These are phyloP conservation scores for Lactuca sativa DNA, from an alignment of 129 eudicot species.

Conservation along the genomic window DNA sequence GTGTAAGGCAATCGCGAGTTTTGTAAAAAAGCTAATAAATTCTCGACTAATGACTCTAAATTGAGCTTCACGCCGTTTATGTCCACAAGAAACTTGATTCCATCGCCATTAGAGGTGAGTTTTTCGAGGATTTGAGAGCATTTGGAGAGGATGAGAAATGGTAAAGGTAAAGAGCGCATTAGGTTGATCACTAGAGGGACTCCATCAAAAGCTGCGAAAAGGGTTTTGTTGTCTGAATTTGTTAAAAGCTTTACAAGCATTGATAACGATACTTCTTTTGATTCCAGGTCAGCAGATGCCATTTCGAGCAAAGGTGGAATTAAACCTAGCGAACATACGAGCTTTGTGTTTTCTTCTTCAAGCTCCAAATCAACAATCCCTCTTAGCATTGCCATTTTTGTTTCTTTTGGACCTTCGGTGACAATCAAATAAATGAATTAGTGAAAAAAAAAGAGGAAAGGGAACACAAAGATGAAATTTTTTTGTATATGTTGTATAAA, in stretches of 20 bases:
- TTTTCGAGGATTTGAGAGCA: conserved; percentile 56
- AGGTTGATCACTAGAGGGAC: conserved; percentile 43
- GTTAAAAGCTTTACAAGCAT: conserved; percentile 46
- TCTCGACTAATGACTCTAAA: conserved; percentile 33
- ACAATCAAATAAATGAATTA: conserved; percentile 1
- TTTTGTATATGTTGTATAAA: too few relatives aligned
- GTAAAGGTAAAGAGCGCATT: conserved; percentile 36
- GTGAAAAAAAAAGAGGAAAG: background rate
- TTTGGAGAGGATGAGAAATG: conserved; percentile 36
- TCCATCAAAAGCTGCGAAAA: conserved; percentile 47
- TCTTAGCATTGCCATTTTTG: conserved; percentile 46
- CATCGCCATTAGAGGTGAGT: conserved; percentile 58
- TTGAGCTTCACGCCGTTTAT: conserved; percentile 35
- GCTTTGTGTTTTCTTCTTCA: conserved; percentile 38
- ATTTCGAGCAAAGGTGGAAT: conserved; percentile 60
- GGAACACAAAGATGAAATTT: background rate
- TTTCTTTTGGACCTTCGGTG: conserved; percentile 43
- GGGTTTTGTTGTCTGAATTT: conserved; percentile 40
- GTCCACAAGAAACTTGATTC: conserved; percentile 52
- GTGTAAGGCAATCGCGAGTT: conserved; percentile 35
- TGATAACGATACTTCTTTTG: conserved; percentile 55
- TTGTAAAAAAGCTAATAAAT: conserved; percentile 40
- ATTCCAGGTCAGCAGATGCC: conserved; percentile 54
- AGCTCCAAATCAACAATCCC: conserved; percentile 39
- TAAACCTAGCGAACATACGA: conserved; percentile 49